phyloP scores from a whole-genome alignment of 257 asterid genomes.

The Solanum dulcamara region DNA sequence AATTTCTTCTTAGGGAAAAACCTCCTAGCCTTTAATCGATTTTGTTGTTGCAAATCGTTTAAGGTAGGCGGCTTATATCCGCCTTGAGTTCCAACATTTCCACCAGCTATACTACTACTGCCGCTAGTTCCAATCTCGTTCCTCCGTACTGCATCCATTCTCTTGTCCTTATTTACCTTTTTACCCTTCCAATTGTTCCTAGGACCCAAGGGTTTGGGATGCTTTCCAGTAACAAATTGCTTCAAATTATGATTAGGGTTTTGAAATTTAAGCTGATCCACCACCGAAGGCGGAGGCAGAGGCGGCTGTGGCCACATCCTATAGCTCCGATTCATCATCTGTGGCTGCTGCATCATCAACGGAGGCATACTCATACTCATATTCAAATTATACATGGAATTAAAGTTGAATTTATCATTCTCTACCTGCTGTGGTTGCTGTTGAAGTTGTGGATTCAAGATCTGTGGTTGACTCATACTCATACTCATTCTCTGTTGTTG shows the following conservation, averaged over 20 bases:
- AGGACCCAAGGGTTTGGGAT: constrained; percentile 36
- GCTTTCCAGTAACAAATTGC: constrained; percentile 18
- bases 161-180: constrained; percentile 31
- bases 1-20: constrained; percentile 50
- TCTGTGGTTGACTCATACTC: constrained; percentile 12
- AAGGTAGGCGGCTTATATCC: constrained; percentile 50
- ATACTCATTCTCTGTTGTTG: constrained; percentile 29
- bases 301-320: constrained; percentile 54
- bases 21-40: constrained; percentile 49
- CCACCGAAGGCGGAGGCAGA: neutral
- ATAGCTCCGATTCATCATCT: constrained; percentile 43
- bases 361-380: neutral
- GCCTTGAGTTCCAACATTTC: constrained; percentile 20
- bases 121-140: constrained; percentile 27
- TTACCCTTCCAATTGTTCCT: constrained; percentile 76
- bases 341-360: constrained; percentile 28
- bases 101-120: neutral
- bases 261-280: constrained; percentile 18
- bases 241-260: constrained; percentile 41
- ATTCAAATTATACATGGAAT: neutral
- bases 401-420: neutral
- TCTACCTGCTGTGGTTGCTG: constrained; percentile 40
- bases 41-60: constrained; percentile 60
- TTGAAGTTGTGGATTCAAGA: constrained; percentile 16
- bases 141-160: constrained; percentile 34